phyloP scores from a whole-genome alignment of 129 eudicot genomes.

The Arctium lappa region DNA sequence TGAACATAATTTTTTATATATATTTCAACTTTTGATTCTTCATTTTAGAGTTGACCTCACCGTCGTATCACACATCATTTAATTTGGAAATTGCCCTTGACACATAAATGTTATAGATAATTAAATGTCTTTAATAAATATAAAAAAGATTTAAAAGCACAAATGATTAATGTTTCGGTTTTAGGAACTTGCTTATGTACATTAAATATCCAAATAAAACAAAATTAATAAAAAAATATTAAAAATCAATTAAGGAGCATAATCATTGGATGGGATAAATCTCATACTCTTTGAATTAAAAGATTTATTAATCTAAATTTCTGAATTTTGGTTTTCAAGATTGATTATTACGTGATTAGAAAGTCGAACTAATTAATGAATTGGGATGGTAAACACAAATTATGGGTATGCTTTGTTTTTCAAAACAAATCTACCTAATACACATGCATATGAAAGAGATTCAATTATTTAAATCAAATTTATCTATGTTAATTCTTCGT shows the following conservation, averaged over 20 bases:
- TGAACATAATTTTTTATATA: too few relatives aligned
- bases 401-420: background rate
- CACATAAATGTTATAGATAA: too few relatives aligned
- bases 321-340: background rate
- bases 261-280: background rate
- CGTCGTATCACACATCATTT: background rate
- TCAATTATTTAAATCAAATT: background rate
- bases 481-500: background rate
- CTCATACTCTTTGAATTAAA: background rate
- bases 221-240: too few relatives aligned
- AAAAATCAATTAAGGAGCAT: background rate
- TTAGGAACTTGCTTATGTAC: background rate
- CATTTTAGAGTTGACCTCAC: too few relatives aligned
- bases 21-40: too few relatives aligned
- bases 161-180: too few relatives aligned
- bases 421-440: slow-evolving; percentile 12
- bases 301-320: background rate
- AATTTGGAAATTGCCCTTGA: background rate
- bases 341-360: background rate
- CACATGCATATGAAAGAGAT: slow-evolving; percentile 6
- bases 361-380: background rate
- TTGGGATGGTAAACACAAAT: background rate
- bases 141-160: background rate
- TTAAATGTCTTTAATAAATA: background rate
- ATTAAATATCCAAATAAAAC: background rate